Conservation (phyloP, 148 eudicot genomes). For the Chenopodium quinoa region DNA sequence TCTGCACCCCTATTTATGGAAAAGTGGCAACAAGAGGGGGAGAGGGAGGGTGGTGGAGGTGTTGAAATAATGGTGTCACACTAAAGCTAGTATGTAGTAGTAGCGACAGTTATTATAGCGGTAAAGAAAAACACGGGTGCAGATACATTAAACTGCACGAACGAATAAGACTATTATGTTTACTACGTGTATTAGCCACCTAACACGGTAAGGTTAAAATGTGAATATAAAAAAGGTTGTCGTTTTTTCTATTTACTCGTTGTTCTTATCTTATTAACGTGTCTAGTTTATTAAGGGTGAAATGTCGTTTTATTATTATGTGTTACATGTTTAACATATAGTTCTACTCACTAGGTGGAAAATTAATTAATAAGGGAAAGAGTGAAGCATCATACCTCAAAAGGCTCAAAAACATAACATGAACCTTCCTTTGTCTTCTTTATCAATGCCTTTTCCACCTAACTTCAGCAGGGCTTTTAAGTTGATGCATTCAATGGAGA, state of each 20-base stretch:
- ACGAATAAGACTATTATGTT: no score
- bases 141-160: no score
- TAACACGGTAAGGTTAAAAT: no score
- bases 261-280: no score
- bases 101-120: not conserved
- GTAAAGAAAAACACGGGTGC: no score
- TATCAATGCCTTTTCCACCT: conserved; percentile 35
- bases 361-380: not conserved
- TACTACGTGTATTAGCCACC: no score
- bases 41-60: conserved; percentile 4
- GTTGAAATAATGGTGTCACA: conserved; percentile 16
- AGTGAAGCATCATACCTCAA: conserved; percentile 16
- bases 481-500: conserved; percentile 50
- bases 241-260: no score
- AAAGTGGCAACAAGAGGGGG: not conserved
- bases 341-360: no score
- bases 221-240: no score
- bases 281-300: no score
- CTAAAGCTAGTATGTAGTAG: not conserved
- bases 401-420: conserved; percentile 11
- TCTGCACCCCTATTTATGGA: conserved; percentile 22
- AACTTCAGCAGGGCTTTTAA: conserved; percentile 50
- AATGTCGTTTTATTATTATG: no score
- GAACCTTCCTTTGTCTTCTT: conserved; percentile 2
- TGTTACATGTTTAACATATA: no score